Conservation (phyloP, 1,139 yeast species). For the Nakaseomyces uthaithaninus region DNA sequence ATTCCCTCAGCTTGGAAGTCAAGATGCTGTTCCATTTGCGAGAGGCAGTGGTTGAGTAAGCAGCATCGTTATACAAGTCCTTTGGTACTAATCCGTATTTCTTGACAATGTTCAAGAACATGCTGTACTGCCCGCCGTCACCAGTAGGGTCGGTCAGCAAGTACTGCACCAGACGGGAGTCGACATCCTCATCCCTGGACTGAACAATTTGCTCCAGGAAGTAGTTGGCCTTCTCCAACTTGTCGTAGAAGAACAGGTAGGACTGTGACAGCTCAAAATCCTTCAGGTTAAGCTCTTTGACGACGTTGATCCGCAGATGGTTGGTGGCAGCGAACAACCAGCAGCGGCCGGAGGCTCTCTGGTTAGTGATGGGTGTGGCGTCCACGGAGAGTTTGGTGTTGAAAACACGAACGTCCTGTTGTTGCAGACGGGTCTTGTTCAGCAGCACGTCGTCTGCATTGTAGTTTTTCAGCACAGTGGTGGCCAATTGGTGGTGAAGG, state of each 20-base stretch:
- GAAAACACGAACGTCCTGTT: conserved; percentile 36
- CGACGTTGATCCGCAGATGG: conserved; percentile 54
- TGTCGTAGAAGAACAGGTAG: conserved; percentile 65
- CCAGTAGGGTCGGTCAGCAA: conserved; percentile 54
- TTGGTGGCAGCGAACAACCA: conserved; percentile 84
- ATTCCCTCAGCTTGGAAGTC: conserved; percentile 64
- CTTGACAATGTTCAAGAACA: conserved; percentile 64
- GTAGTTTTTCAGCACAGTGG: conserved; percentile 34
- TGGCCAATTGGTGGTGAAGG: conserved; percentile 33
- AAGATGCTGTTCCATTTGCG: conserved; percentile 51
- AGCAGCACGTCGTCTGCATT: conserved; percentile 33
- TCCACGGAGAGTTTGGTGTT: conserved; percentile 53
- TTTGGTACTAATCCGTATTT: conserved; percentile 77
- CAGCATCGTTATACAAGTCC: conserved; percentile 56
- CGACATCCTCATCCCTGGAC: conserved; percentile 55
- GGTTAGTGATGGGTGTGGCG: conserved; percentile 68
- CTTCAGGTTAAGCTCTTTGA: conserved; percentile 54
- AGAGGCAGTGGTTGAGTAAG: conserved; percentile 52
- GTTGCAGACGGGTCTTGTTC: conserved; percentile 27
- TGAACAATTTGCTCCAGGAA: conserved; percentile 68
- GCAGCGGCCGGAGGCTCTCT: conserved; percentile 69
- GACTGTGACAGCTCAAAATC: conserved; percentile 70
- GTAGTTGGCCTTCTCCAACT: conserved; percentile 65
- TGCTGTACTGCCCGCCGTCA: conserved; percentile 85
- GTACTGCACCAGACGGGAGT: conserved; percentile 58